These are phyloP conservation scores for Penicillium desertorum DNA, from an alignment of 495 filamentous ascomycete species.

Conservation along the genomic window DNA sequence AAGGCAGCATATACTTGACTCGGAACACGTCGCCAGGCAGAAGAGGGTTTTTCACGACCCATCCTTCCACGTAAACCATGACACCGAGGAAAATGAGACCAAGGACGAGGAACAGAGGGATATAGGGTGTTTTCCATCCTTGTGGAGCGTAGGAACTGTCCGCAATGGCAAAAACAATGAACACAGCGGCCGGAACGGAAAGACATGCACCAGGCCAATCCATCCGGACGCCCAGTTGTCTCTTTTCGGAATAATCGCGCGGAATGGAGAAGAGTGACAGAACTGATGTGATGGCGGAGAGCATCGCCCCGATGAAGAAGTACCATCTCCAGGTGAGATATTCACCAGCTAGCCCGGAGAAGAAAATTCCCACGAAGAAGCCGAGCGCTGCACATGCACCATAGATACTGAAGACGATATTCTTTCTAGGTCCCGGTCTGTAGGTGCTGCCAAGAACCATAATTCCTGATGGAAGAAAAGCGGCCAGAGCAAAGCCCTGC, in stretches of 20 bases:
- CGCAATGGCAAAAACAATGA: conserved; percentile 78
- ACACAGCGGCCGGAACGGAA: conserved; percentile 63
- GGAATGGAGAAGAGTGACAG: conserved; percentile 66
- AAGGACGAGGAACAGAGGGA: conserved; percentile 45
- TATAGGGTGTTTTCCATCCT: conserved; percentile 71
- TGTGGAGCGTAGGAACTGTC: conserved; percentile 67
- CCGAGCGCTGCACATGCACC: conserved; percentile 75
- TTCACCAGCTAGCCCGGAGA: conserved; percentile 68
- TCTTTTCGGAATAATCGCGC: conserved; percentile 55
- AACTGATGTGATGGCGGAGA: conserved; percentile 50
- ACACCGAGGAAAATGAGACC: conserved; percentile 56
- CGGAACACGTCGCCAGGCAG: conserved; percentile 73
- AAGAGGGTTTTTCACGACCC: conserved; percentile 69
- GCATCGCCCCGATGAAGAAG: conserved; percentile 70
- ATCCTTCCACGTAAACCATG: conserved; percentile 73
- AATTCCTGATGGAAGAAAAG: conserved; percentile 73
- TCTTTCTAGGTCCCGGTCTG: conserved; percentile 81
- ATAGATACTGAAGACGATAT: conserved; percentile 79
- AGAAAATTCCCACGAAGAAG: conserved; percentile 80
- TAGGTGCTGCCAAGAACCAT: conserved; percentile 81
- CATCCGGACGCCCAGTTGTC: conserved; percentile 53
- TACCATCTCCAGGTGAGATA: conserved; percentile 72
- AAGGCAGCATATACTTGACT: conserved; percentile 68
- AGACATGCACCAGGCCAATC: conserved; percentile 68
- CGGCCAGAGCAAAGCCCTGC: conserved; percentile 76